Base-by-base conservation (phyloP, 75 land plant species). In the Azolla pinnata region DNA sequence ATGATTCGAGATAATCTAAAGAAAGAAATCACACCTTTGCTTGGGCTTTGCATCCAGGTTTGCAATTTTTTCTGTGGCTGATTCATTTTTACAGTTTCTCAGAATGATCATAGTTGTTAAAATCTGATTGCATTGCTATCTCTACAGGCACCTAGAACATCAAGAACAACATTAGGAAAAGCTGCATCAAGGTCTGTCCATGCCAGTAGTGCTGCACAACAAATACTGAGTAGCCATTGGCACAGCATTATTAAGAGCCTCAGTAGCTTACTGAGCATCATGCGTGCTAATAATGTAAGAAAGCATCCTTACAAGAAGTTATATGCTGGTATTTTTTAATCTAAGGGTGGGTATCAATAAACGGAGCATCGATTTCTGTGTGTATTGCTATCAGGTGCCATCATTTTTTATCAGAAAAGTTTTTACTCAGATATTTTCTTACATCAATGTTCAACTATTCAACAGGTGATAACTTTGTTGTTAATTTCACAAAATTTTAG, bases 1-100 rank as follows among this genome's bases (percentile, higher is more conserved):
- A 89, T 93, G 82, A 83, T 93, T 14, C 77, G 98, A 45, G 98
- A 93, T 67, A 93, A 93, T 62, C 60, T 93, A 64, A 89, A 89
- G 75, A 93, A 93, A 64, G 98, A 93, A 47, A 85, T 93, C 45
- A 77, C 90, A 46, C 87, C 96, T 16, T 60, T 93, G 59, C 98
- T 93, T 54, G 79, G 84, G 1, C 75, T 88, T 32, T 92, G 97
- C 61, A 92, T 92, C 50, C 97, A 92, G 96, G 97, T 92, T 63
- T 38, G 42, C 42, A 8, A 7, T 38, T 14, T 38, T 38, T 14
- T 38, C 12, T 38, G 14, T 7, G 42, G 42, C 12, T 8, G 7
- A 14, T 38, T 38, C 14, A 38, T 7, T 8, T 38, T 38, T 38
- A 38, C n/a, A n/a, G n/a, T n/a, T n/a, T n/a, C n/a, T n/a, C n/a